These are phyloP conservation scores for Ogataea pilisensis DNA, from an alignment of 805 yeast genomes.

Conservation along the genomic window DNA sequence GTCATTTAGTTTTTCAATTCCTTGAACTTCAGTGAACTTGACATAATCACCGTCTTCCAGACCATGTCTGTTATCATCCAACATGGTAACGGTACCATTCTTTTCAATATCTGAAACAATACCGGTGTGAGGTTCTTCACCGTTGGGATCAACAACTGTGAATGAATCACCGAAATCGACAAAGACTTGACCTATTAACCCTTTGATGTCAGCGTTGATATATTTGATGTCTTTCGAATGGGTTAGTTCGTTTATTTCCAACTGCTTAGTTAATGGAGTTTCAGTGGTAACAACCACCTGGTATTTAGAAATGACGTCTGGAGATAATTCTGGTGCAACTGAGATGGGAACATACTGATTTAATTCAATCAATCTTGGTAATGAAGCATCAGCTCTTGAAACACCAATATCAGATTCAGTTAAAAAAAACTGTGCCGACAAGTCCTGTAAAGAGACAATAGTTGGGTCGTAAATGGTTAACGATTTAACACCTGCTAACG, in stretches of 20 bases:
- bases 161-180: slow-evolving; percentile 87
- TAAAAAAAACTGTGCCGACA: slow-evolving; percentile 87
- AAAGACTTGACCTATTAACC: slow-evolving; percentile 83
- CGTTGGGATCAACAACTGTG: slow-evolving; percentile 77
- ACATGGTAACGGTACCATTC: slow-evolving; percentile 88
- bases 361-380: slow-evolving; percentile 68
- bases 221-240: slow-evolving; percentile 72
- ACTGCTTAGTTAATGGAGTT: slow-evolving; percentile 64
- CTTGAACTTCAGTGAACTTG: slow-evolving; percentile 80
- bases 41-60: slow-evolving; percentile 89
- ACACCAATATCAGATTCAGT: slow-evolving; percentile 68
- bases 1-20: slow-evolving; percentile 68
- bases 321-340: slow-evolving; percentile 53
- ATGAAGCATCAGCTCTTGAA: slow-evolving; percentile 70
- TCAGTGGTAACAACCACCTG: slow-evolving; percentile 88
- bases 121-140: slow-evolving; percentile 88
- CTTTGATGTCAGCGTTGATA: slow-evolving; percentile 77
- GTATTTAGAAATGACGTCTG: slow-evolving; percentile 50
- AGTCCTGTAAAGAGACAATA: slow-evolving; percentile 60
- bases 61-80: slow-evolving; percentile 91
- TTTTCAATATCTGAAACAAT: slow-evolving; percentile 84
- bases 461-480: slow-evolving; percentile 80
- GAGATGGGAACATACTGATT: slow-evolving; percentile 88
- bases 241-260: slow-evolving; percentile 69
- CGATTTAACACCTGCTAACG: slow-evolving; percentile 95